Conservation (phyloP, 108 stramenopile genomes). For the Cyclotella distinguenda region DNA sequence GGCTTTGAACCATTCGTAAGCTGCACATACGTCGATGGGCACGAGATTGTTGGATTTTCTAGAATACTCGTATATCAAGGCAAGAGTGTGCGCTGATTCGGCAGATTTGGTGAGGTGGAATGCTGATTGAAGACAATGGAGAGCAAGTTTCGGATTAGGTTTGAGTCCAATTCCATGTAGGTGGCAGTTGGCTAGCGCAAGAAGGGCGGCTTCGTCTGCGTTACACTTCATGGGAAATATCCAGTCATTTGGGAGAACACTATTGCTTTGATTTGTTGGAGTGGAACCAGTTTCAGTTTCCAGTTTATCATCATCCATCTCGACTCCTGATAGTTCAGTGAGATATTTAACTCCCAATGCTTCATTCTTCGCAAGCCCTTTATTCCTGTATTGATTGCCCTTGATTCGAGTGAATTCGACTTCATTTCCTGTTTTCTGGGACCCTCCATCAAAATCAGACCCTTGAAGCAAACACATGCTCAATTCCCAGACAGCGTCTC, state of each 20-base stretch:
- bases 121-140: slow-evolving; percentile 75
- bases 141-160: slow-evolving; percentile 37
- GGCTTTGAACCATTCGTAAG: slow-evolving; percentile 78
- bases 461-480: slow-evolving; percentile 38
- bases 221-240: slow-evolving; percentile 1
- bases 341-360: slow-evolving; percentile 58
- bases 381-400: background rate
- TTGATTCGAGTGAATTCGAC: background rate
- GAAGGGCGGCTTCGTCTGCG: slow-evolving; percentile 58
- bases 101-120: slow-evolving; percentile 58
- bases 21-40: slow-evolving; percentile 75
- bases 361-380: slow-evolving; percentile 61
- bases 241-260: slow-evolving; percentile 16
- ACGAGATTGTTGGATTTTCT: slow-evolving; percentile 50
- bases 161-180: slow-evolving; percentile 60
- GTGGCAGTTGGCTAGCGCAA: slow-evolving; percentile 59
- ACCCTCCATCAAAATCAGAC: background rate
- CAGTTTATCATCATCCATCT: slow-evolving; percentile 26
- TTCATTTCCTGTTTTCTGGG: background rate
- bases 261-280: background rate
- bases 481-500: slow-evolving; percentile 71
- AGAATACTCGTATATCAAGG: slow-evolving; percentile 80
- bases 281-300: slow-evolving; percentile 6
- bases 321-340: slow-evolving; percentile 50
- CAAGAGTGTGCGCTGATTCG: slow-evolving; percentile 74